Percentiles rank a stretch among this genome's conserved stretches.
Evolutionary conservation across 768 basidiomycete species (phyloP).

Genomic region (Fomitopsis pulvina): DNA sequence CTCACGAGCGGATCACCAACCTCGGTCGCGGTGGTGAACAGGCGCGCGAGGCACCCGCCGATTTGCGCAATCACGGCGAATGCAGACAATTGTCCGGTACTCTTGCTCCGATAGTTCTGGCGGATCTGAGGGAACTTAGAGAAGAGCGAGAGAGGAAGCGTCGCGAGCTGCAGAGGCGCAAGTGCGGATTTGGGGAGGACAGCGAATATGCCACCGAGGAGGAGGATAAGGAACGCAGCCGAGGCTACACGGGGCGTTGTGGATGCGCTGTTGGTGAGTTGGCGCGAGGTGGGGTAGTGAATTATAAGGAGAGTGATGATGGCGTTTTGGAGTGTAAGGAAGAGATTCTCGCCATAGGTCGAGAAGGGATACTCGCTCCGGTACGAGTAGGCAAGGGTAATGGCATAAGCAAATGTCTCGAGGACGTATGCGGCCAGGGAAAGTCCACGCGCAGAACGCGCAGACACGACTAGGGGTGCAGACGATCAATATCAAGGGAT

Average conservation of each 20-base stretch:
- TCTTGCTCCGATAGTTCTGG: slow-evolving; percentile 66
- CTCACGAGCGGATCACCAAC: slow-evolving; percentile 76
- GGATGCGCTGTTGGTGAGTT: slow-evolving; percentile 15
- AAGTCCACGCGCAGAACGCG: slow-evolving; percentile 78
- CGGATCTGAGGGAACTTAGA: slow-evolving; percentile 93
- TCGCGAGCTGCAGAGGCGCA: slow-evolving; percentile 70
- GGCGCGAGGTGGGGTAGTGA: slow-evolving; percentile 41
- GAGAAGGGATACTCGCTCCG: slow-evolving; percentile 89
- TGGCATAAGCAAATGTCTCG: slow-evolving; percentile 87
- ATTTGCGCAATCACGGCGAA: slow-evolving; percentile 90
- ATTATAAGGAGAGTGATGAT: slow-evolving; percentile 87
- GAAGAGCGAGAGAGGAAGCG: slow-evolving; percentile 86
- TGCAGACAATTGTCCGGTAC: slow-evolving; percentile 91
- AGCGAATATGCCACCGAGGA: slow-evolving; percentile 36
- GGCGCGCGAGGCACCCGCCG: slow-evolving; percentile 80
- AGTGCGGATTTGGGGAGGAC: slow-evolving; percentile 43
- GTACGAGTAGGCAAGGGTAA: slow-evolving; percentile 82
- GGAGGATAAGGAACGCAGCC: slow-evolving; percentile 27
- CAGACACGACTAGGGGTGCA: slow-evolving; percentile 52
- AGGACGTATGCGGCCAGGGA: slow-evolving; percentile 83
- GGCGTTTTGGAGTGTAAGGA: slow-evolving; percentile 85
- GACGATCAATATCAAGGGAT: slow-evolving; percentile 1
- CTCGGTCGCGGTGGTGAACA: slow-evolving; percentile 92
- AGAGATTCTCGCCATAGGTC: slow-evolving; percentile 96
- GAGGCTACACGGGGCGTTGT: slow-evolving; percentile 25